These are phyloP conservation scores for Aureobasidium musti DNA, from an alignment of 2,329 filamentous ascomycete species.

Conservation along the genomic window DNA sequence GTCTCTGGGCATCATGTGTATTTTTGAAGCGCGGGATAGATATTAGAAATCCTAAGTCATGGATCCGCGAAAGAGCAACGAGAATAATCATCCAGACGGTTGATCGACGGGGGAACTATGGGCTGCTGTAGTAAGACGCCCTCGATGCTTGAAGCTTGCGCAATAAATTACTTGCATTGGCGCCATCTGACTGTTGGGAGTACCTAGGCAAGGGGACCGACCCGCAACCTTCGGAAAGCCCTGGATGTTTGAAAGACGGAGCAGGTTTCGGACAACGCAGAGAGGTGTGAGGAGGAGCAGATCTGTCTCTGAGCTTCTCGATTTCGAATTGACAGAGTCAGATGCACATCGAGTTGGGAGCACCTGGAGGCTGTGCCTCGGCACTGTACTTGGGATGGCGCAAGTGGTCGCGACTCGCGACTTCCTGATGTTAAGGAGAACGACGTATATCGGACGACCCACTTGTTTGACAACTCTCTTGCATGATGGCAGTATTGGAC, in stretches of 20 bases:
- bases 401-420: background rate
- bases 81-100: background rate
- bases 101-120: conserved; percentile 24
- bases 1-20: background rate
- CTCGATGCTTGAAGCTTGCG: conserved; percentile 13
- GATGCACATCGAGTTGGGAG: too few relatives aligned
- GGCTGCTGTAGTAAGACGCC: conserved; percentile 3
- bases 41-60: background rate
- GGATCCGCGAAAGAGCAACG: background rate
- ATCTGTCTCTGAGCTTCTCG: background rate
- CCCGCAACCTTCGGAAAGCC: background rate
- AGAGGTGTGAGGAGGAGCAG: background rate
- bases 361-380: background rate
- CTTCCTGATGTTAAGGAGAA: background rate
- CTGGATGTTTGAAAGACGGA: background rate
- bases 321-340: background rate
- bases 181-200: background rate
- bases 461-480: background rate
- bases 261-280: background rate
- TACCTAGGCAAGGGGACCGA: background rate
- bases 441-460: background rate
- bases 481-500: background rate
- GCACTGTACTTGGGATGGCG: background rate
- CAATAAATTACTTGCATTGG: conserved; percentile 24
- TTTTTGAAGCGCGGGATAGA: conserved; percentile 1